These are phyloP conservation scores for Podaxis mareebaensis DNA, from an alignment of 768 basidiomycete genomes.

Conservation along the genomic window DNA sequence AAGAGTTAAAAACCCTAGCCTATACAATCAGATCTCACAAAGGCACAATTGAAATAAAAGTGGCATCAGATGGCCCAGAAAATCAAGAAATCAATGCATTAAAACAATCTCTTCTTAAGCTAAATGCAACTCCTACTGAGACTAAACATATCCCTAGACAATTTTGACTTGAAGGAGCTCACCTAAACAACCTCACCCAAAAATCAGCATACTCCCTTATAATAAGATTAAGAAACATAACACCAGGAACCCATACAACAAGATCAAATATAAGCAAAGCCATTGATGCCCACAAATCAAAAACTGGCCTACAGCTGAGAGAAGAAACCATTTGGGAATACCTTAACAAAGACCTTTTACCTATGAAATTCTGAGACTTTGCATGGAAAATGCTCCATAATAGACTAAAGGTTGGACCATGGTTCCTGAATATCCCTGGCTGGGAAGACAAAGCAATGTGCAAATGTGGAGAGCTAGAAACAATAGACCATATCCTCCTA, in stretches of 20 bases:
- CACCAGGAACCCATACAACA: neutral
- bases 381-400: constrained; percentile 23
- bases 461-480: constrained; percentile 17
- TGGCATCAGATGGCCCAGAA: constrained; percentile 27
- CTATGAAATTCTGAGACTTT: constrained; percentile 16
- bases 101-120: no score
- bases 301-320: neutral
- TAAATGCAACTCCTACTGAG: no score
- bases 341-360: constrained; percentile 10
- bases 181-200: neutral
- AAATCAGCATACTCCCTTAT: neutral
- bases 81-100: constrained; percentile 34
- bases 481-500: constrained; percentile 20
- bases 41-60: constrained; percentile 20
- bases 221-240: neutral
- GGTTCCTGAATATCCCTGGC: constrained; percentile 3
- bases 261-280: neutral
- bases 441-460: constrained; percentile 15
- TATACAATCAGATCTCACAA: constrained; percentile 16
- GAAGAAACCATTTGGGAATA: constrained; percentile 15
- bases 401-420: constrained; percentile 17
- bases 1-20: neutral
- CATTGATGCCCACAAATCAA: neutral
- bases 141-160: neutral
- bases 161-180: neutral